Evolutionary conservation across 352 stramenopile species (phyloP).

Genomic region (Globisporangium canariense): DNA sequence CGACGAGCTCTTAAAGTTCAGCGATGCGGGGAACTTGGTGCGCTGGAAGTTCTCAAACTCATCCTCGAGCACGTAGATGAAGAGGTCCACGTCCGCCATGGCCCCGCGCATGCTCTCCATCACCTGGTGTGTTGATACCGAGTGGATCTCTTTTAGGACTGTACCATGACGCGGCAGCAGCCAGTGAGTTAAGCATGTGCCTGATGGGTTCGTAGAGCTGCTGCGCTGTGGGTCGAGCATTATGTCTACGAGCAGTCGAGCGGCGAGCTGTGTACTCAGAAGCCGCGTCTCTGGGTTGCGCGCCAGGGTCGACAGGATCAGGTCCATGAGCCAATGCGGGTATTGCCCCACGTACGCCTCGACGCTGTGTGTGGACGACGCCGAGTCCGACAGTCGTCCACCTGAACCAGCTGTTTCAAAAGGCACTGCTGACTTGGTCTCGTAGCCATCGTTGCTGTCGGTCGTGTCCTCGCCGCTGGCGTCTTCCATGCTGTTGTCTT

Average conservation of each 20-base stretch:
- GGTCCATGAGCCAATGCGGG: constrained; percentile 52
- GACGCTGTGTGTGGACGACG: neutral
- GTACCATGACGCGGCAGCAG: constrained; percentile 28
- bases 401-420: neutral
- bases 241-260: constrained; percentile 54
- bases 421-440: neutral
- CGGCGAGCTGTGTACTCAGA: constrained; percentile 50
- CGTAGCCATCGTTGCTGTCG: neutral
- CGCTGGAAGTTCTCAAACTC: constrained; percentile 52
- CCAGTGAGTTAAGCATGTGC: constrained; percentile 8
- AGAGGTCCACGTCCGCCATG: constrained; percentile 77
- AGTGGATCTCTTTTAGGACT: constrained; percentile 55
- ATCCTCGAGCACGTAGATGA: constrained; percentile 79
- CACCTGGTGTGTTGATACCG: constrained; percentile 59
- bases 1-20: constrained; percentile 61
- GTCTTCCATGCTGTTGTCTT: constrained; percentile 1
- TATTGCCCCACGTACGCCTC: constrained; percentile 24
- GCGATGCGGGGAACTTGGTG: constrained; percentile 38
- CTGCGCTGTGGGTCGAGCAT: constrained; percentile 32
- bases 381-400: neutral
- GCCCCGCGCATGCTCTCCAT: constrained; percentile 83
- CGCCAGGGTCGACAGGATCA: constrained; percentile 39
- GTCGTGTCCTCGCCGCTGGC: neutral
- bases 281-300: constrained; percentile 50
- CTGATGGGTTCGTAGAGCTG: neutral